A percentile compares a stretch with the other conserved stretches of the same genome.
Evolutionary conservation across 139 green algal genomes (phyloP).

Genomic region (Micractinium conductrix): DNA sequence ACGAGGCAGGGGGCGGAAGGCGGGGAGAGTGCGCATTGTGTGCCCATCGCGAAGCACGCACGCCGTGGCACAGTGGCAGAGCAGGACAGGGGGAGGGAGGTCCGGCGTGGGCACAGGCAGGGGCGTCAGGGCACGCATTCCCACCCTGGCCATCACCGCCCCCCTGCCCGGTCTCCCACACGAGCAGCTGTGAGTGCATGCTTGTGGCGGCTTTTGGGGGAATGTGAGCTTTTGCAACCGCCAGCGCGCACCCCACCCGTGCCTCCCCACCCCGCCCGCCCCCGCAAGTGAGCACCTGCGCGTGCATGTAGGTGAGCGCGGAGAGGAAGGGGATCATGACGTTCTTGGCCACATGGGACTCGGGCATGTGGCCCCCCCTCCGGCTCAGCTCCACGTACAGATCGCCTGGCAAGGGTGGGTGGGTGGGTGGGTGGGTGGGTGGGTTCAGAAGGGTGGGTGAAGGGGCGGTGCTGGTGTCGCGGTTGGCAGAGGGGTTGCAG

Average conservation of each 20-base stretch:
- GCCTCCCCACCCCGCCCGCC: not conserved
- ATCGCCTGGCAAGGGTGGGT: slow-evolving; percentile 20
- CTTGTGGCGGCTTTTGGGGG: not conserved
- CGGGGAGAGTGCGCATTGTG: not conserved
- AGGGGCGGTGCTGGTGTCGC: not conserved
- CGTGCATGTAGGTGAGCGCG: slow-evolving; percentile 74
- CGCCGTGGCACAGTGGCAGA: too few relatives aligned
- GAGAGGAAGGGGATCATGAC: slow-evolving; percentile 73
- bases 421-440: not conserved
- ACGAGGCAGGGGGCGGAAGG: not conserved
- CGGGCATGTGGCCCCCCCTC: slow-evolving; percentile 65
- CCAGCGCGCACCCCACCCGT: not conserved
- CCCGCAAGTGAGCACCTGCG: slow-evolving; percentile 13
- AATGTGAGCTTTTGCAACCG: too few relatives aligned
- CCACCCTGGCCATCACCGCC: not conserved
- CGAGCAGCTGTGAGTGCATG: not conserved
- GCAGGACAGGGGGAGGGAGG: too few relatives aligned
- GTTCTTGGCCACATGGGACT: slow-evolving; percentile 57
- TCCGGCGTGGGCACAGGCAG: too few relatives aligned
- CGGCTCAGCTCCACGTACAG: slow-evolving; percentile 71
- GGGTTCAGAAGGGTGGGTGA: not conserved
- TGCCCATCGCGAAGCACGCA: too few relatives aligned
- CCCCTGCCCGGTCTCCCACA: not conserved
- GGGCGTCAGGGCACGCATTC: too few relatives aligned
- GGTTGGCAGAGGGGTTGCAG: not conserved